A percentile compares a stretch with the other conserved stretches of the same genome.
Evolutionary conservation across 2,329 filamentous ascomycete genomes (phyloP).

Genomic region (Colletotrichum tropicicola): DNA sequence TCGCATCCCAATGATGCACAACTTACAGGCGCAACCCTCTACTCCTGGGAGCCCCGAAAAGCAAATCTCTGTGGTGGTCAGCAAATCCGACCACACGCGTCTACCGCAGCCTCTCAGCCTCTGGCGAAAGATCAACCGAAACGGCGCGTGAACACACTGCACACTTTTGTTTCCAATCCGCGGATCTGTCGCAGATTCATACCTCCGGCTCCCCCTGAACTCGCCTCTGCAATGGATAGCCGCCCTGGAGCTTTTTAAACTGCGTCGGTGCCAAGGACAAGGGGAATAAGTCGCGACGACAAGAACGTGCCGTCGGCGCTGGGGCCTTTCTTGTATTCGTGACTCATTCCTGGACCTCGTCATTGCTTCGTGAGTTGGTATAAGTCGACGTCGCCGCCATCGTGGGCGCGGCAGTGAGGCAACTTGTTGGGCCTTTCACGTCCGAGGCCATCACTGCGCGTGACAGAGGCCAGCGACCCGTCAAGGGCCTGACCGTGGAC

Average conservation of each 20-base stretch:
- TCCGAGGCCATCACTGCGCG: not conserved
- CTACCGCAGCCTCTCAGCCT: not conserved
- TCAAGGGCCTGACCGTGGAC: not conserved
- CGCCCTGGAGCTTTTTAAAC: not conserved
- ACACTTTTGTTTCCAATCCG: conserved; percentile 29
- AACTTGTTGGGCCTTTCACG: not conserved
- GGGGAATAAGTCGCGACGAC: not conserved
- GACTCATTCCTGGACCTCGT: not conserved
- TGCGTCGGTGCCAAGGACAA: conserved; percentile 4
- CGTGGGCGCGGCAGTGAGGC: not conserved
- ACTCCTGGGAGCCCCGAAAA: not conserved
- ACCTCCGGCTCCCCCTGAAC: not conserved
- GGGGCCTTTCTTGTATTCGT: too few species aligned
- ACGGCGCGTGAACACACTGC: conserved; percentile 18
- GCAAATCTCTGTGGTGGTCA: not conserved
- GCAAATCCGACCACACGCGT: not conserved
- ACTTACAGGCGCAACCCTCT: not conserved
- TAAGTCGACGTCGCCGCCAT: not conserved
- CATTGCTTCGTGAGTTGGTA: not conserved
- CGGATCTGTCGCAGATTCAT: conserved; percentile 29
- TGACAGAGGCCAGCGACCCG: not conserved
- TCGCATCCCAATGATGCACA: not conserved
- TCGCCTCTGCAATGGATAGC: conserved; percentile 7
- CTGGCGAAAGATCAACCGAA: conserved; percentile 11
- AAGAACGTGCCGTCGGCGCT: not conserved